phyloP scores from a whole-genome alignment of 306 rosid genomes.

The Prunus mira region DNA sequence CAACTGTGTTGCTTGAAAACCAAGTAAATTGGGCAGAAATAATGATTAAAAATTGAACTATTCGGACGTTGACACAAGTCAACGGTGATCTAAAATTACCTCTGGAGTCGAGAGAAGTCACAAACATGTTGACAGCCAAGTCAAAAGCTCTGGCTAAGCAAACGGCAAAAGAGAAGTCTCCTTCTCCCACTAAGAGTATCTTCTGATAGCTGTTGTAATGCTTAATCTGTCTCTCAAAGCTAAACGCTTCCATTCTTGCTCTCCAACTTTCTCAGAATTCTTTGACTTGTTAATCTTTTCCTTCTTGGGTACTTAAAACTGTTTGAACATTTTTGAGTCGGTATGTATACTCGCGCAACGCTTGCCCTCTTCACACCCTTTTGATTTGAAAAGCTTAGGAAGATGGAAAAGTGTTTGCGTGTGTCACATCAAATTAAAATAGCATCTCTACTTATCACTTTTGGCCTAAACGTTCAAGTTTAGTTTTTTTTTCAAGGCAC shows the following conservation, averaged over 20 bases:
- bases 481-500: too few species aligned
- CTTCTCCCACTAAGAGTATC: slow-evolving; percentile 19
- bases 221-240: slow-evolving; percentile 3
- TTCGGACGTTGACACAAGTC: neutral
- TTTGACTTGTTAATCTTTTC: neutral
- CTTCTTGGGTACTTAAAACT: neutral
- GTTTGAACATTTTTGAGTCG: neutral
- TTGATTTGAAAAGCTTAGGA: too few species aligned
- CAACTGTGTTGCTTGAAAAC: neutral
- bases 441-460: too few species aligned
- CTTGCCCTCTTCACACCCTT: too few species aligned
- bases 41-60: neutral
- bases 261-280: neutral
- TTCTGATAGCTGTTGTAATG: neutral
- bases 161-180: slow-evolving; percentile 21
- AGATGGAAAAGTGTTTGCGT: too few species aligned
- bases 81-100: neutral
- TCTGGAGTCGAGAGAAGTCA: slow-evolving; percentile 16
- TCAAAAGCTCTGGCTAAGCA: slow-evolving; percentile 14
- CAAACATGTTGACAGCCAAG: slow-evolving; percentile 2
- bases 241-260: neutral
- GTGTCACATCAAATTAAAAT: too few species aligned
- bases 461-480: too few species aligned
- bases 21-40: neutral
- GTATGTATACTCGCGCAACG: neutral